Conservation (phyloP, 163 green algal genomes). For the Coccomyxa subellipsoidea region DNA sequence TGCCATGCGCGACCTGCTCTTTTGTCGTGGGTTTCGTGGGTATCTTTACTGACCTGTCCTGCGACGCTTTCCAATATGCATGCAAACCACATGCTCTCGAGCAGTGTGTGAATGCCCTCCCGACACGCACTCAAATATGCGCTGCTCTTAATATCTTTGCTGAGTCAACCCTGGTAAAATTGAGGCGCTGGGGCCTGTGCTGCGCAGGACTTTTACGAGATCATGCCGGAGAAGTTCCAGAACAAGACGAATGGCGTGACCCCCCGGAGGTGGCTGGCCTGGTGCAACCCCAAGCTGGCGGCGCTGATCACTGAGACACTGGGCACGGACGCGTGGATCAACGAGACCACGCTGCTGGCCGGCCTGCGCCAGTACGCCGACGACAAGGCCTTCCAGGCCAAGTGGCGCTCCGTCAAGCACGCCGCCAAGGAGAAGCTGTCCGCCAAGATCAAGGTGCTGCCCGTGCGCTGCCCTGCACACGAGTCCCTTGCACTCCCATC, state of each 20-base stretch:
- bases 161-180: too few species aligned
- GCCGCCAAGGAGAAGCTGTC: constrained; percentile 83
- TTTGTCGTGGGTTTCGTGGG: too few species aligned
- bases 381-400: constrained; percentile 74
- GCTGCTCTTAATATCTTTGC: too few species aligned
- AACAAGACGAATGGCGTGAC: constrained; percentile 98
- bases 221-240: constrained; percentile 91
- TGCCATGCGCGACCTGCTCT: too few species aligned
- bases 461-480: too few species aligned
- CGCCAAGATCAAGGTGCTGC: constrained; percentile 69
- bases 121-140: too few species aligned
- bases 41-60: too few species aligned
- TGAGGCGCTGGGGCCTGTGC: background rate
- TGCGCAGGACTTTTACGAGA: constrained; percentile 48
- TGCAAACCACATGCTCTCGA: too few species aligned
- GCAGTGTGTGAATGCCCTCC: too few species aligned
- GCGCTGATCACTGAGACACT: constrained; percentile 89
- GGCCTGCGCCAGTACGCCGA: constrained; percentile 66
- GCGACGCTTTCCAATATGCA: too few species aligned
- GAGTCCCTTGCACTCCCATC: too few species aligned
- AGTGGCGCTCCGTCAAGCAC: constrained; percentile 88
- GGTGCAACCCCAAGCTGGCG: constrained; percentile 89
- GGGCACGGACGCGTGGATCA: constrained; percentile 79
- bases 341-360: constrained; percentile 64
- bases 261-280: constrained; percentile 87